Base-by-base conservation (phyloP, 768 basidiomycete species). In the Albatrellus ellisii region DNA sequence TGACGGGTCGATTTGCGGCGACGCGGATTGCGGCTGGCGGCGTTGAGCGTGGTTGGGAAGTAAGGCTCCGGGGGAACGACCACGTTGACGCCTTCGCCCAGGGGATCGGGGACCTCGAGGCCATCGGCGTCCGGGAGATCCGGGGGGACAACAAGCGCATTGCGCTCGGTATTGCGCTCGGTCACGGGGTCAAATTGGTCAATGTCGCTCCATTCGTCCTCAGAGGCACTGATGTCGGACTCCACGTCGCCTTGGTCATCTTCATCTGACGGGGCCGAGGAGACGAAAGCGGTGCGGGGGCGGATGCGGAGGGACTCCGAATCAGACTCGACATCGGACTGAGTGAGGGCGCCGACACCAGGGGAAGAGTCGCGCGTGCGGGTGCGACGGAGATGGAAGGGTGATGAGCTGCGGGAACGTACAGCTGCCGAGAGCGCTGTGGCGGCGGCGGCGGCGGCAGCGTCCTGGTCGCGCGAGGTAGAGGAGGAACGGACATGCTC, bases 41-140 rank as follows among this genome's bases (percentile, higher is more conserved):
- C 52, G 55, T 82, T 80, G 36, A 85, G 69, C 4, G 80, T 82
- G 26, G 70, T 70, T 14, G 81, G 79, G 59, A 87, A 87, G 57
- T 85, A 85, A 2, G 85, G 84, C 49, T 87, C 82, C 3, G 75
- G 79, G 1, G 87, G 83, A 1, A 89, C 73, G 48, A 90, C 75
- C 41, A 91, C 80, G 52, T 90, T 91, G 15, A 88, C 83, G 43
- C 89, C 92, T 60, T 95, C 91, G 10, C 92, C 92, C 8, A 92
- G 67, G 0, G 85, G 86, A 59, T 92, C 90, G 0, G 79, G 73
- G 42, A 70, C 56, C 29, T 70, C 62, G 28, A 56, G 58, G 3
- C 59, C 62, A 36, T 81, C 79, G 14, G 61, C 65, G 41, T 82
- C 81, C 2, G 44, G 52, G 9, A 72, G 68, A 7, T 69, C 72